Percentiles rank a stretch among this genome's conserved stretches.
Conservation (phyloP, 441 rosid species). For the Aleurites moluccanus region DNA sequence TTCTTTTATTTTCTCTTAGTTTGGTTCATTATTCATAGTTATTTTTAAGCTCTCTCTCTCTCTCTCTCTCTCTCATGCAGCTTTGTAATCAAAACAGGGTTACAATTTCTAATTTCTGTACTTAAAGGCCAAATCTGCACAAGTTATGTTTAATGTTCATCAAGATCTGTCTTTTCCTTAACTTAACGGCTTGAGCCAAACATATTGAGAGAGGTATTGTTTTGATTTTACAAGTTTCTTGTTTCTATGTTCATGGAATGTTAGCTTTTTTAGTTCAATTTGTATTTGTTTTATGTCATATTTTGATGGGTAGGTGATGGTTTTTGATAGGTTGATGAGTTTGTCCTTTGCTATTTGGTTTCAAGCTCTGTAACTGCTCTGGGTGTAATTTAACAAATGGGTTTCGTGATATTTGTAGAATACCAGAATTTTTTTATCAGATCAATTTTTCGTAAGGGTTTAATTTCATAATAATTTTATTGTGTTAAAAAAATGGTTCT, state of each 20-base stretch:
- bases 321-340: constrained; percentile 9
- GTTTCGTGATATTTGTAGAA: constrained; percentile 15
- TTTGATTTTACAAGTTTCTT: constrained; percentile 16
- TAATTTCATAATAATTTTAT: not conserved
- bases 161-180: constrained; percentile 39
- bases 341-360: constrained; percentile 20
- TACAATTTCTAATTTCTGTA: constrained; percentile 12
- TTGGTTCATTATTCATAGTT: constrained; percentile 20
- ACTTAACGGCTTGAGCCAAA: constrained; percentile 22
- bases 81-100: constrained; percentile 25
- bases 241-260: constrained; percentile 16
- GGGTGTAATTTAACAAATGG: constrained; percentile 19
- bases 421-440: not conserved
- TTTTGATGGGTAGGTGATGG: not conserved
- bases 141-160: constrained; percentile 23
- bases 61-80: constrained; percentile 36
- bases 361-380: constrained; percentile 19
- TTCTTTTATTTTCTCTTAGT: not conserved
- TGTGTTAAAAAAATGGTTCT: constrained; percentile 3
- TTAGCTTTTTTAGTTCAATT: not conserved
- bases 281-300: not conserved
- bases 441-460: constrained; percentile 15
- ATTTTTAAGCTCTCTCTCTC: constrained; percentile 22
- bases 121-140: constrained; percentile 28
- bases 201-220: constrained; percentile 29